Conservation (phyloP, 2,329 filamentous ascomycete genomes). For the Monosporascus sp. region DNA sequence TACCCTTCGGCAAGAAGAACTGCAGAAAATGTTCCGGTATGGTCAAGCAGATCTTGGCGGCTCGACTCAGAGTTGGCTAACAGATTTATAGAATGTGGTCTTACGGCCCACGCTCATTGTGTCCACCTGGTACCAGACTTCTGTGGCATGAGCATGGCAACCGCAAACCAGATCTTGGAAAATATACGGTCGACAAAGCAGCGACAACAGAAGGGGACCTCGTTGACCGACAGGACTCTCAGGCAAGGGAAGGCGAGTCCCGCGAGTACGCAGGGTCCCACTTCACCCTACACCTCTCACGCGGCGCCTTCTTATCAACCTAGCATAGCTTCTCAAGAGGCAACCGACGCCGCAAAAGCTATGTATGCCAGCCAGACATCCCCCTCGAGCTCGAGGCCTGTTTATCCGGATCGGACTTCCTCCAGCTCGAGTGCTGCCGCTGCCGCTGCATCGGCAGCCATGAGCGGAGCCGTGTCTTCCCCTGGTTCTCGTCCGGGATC, state of each 20-base stretch:
- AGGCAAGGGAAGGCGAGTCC: constrained; percentile 47
- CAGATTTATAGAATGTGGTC: constrained; percentile 65
- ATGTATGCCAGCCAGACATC: constrained; percentile 54
- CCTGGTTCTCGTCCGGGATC: constrained; percentile 23
- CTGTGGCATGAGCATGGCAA: constrained; percentile 98
- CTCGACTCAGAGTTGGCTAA: constrained; percentile 21
- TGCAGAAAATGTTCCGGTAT: constrained; percentile 84
- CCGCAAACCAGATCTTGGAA: constrained; percentile 87
- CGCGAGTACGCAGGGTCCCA: constrained; percentile 27
- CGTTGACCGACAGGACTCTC: constrained; percentile 62
- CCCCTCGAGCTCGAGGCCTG: constrained; percentile 37
- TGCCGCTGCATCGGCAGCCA: constrained; percentile 52
- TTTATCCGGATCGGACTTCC: constrained; percentile 48
- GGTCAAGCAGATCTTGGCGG: constrained; percentile 17
- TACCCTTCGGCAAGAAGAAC: constrained; percentile 93
- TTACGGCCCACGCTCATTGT: constrained; percentile 87
- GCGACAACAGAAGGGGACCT: constrained; percentile 54
- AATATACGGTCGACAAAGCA: constrained; percentile 78
- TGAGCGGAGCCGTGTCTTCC: constrained; percentile 43
- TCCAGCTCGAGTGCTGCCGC: constrained; percentile 50
- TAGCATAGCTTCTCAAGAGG: constrained; percentile 43
- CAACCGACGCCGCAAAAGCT: constrained; percentile 58
- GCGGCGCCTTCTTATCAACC: constrained; percentile 21
- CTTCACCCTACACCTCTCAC: constrained; percentile 22
- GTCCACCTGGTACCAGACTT: constrained; percentile 96